These are phyloP conservation scores for Euphorbia corollata DNA, from an alignment of 441 rosid species.

Conservation along the genomic window DNA sequence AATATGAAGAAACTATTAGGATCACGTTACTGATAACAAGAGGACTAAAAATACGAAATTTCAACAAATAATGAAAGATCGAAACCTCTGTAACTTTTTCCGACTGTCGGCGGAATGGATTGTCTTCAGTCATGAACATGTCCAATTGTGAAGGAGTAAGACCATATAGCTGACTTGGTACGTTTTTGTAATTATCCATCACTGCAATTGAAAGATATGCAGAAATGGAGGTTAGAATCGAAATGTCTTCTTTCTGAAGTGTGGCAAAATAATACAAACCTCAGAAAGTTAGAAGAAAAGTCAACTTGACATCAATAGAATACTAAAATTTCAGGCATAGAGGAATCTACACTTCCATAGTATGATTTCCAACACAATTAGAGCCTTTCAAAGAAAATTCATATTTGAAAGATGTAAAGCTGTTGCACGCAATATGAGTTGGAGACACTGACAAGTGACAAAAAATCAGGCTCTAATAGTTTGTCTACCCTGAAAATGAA, in stretches of 20 bases:
- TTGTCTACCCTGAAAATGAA: neutral
- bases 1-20: slow-evolving; percentile 2
- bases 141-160: slow-evolving; percentile 72
- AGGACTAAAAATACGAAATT: no score
- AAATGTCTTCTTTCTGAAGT: slow-evolving; percentile 5
- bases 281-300: no score
- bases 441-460: no score
- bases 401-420: neutral
- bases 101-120: slow-evolving; percentile 53
- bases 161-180: slow-evolving; percentile 69
- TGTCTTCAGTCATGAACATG: slow-evolving; percentile 88
- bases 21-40: no score
- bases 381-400: neutral
- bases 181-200: slow-evolving; percentile 70
- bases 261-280: slow-evolving; percentile 6
- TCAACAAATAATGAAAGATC: slow-evolving; percentile 7
- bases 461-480: no score
- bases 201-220: slow-evolving; percentile 36
- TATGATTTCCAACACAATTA: neutral
- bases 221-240: slow-evolving; percentile 2
- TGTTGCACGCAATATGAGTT: no score
- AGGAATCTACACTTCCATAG: neutral
- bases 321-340: neutral
- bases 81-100: slow-evolving; percentile 64
- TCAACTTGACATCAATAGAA: neutral